Evolutionary conservation across 192 early-diverging fungal genomes (phyloP).

Genomic region (Allomyces macrogynus): DNA sequence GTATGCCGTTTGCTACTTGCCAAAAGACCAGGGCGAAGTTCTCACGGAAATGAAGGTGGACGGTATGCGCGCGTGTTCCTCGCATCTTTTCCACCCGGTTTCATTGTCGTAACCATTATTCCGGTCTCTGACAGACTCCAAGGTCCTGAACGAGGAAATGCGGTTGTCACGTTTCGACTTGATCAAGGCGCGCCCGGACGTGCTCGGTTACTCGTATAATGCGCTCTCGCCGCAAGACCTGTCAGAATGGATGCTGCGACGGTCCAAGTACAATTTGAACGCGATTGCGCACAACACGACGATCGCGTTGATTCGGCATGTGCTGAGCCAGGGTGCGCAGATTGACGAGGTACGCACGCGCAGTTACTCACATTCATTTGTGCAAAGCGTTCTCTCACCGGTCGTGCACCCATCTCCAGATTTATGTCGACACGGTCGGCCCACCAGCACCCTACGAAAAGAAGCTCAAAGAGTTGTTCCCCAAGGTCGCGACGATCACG

Average conservation of each 20-base stretch:
- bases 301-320: constrained; percentile 53
- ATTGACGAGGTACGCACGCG: constrained; percentile 36
- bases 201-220: constrained; percentile 67
- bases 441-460: constrained; percentile 65
- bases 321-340: constrained; percentile 37
- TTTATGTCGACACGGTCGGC: constrained; percentile 93
- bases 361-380: background rate
- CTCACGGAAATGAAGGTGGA: background rate
- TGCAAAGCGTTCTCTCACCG: background rate
- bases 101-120: background rate
- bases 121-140: constrained; percentile 62
- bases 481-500: constrained; percentile 42
- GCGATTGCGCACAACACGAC: constrained; percentile 84
- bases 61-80: background rate
- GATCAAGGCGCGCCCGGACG: constrained; percentile 29
- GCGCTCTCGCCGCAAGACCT: constrained; percentile 79
- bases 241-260: constrained; percentile 68
- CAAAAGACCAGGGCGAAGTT: constrained; percentile 33
- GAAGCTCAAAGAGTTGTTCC: constrained; percentile 57
- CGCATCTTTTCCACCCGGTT: background rate
- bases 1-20: constrained; percentile 72
- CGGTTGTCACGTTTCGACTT: constrained; percentile 48
- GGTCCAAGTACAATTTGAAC: constrained; percentile 86
- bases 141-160: constrained; percentile 57
- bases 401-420: constrained; percentile 10